Conservation (phyloP, 768 basidiomycete genomes). For the Krasilnikovozyma curviuscula region DNA sequence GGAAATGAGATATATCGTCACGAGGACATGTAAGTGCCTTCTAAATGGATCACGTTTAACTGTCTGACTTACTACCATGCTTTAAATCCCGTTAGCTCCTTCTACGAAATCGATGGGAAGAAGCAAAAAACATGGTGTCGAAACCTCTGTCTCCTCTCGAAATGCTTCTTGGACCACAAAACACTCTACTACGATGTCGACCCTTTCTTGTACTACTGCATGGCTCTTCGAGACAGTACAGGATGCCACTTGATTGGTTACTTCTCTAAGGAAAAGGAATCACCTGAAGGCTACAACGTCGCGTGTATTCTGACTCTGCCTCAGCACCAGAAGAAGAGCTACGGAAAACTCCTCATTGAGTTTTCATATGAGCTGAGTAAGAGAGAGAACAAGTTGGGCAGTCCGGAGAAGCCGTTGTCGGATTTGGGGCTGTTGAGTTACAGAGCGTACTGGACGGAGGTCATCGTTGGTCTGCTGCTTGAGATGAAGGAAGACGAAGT, state of each 20-base stretch:
- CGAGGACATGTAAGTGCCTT: too few relatives aligned
- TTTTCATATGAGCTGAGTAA: conserved; percentile 97
- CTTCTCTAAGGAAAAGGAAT: conserved; percentile 99
- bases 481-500: conserved; percentile 49
- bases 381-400: conserved; percentile 83
- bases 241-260: conserved; percentile 94
- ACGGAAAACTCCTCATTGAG: conserved; percentile 86
- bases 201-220: conserved; percentile 98
- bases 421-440: conserved; percentile 86
- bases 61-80: too few relatives aligned
- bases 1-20: conserved; percentile 99
- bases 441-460: conserved; percentile 92
- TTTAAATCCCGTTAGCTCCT: too few relatives aligned
- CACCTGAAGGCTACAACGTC: conserved; percentile 91
- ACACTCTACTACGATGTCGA: conserved; percentile 99
- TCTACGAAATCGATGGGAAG: conserved; percentile 96
- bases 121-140: conserved; percentile 91
- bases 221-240: conserved; percentile 75
- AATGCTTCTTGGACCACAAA: conserved; percentile 98
- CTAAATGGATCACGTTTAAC: too few relatives aligned
- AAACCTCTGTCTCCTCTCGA: conserved; percentile 86
- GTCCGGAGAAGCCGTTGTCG: conserved; percentile 90
- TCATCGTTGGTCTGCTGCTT: conserved; percentile 74
- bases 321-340: conserved; percentile 90
- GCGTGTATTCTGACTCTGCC: conserved; percentile 98